Conservation (phyloP, 2,329 filamentous ascomycete species). For the Chaetomiaceae sp. region DNA sequence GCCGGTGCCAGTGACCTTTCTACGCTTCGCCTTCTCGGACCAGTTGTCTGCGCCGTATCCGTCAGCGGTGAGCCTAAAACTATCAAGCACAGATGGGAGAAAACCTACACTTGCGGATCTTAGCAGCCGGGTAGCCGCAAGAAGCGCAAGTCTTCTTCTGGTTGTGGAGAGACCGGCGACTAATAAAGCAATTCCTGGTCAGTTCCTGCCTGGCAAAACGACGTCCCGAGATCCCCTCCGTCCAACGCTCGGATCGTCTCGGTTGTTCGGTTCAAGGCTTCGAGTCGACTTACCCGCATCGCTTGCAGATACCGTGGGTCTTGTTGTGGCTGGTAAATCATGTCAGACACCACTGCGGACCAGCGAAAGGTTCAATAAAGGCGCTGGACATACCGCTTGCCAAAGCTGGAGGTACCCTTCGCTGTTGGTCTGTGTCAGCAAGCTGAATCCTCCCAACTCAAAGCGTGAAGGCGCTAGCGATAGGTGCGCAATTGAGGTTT, state of each 20-base stretch:
- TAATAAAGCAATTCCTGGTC: constrained; percentile 20
- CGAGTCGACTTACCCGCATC: constrained; percentile 72
- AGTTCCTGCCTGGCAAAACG: constrained; percentile 13
- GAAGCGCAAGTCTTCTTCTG: constrained; percentile 97
- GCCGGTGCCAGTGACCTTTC: constrained; percentile 97
- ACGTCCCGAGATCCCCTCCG: constrained; percentile 4
- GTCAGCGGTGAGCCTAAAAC: constrained; percentile 18
- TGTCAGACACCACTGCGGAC: constrained; percentile 10
- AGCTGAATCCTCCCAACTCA: constrained; percentile 15
- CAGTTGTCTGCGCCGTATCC: constrained; percentile 73
- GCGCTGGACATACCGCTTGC: constrained; percentile 36
- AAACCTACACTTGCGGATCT: constrained; percentile 95
- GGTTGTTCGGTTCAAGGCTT: constrained; percentile 4
- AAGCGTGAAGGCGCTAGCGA: background rate
- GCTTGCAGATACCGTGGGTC: constrained; percentile 96
- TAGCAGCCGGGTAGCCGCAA: constrained; percentile 96
- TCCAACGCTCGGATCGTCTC: constrained; percentile 7
- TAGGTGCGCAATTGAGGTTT: background rate
- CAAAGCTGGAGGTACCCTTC: constrained; percentile 54
- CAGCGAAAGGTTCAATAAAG: constrained; percentile 2
- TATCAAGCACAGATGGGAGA: background rate
- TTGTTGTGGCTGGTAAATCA: constrained; percentile 74
- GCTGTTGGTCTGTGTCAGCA: constrained; percentile 34
- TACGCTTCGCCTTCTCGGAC: constrained; percentile 99
- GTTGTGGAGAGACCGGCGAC: constrained; percentile 95